These are phyloP conservation scores for Podaxis sp. DNA, from an alignment of 768 basidiomycete genomes.

Conservation along the genomic window DNA sequence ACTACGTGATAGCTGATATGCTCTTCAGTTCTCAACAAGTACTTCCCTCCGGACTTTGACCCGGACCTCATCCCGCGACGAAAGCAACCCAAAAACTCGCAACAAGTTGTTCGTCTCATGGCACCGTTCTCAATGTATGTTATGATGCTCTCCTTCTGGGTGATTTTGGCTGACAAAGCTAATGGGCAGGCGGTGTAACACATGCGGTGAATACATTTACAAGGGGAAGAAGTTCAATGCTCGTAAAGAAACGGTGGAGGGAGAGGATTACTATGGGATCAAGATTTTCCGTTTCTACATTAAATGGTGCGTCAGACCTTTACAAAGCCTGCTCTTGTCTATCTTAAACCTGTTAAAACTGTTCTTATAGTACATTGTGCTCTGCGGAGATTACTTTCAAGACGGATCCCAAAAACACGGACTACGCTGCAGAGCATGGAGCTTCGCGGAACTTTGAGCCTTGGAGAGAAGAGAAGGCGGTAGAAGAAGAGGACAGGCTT, in stretches of 20 bases:
- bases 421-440: slow-evolving; percentile 92
- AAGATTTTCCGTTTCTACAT: slow-evolving; percentile 95
- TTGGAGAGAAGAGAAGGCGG: slow-evolving; percentile 83
- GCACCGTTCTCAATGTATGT: slow-evolving; percentile 90
- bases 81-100: slow-evolving; percentile 89
- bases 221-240: slow-evolving; percentile 99
- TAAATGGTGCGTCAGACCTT: slow-evolving; percentile 63
- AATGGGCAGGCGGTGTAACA: slow-evolving; percentile 77
- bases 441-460: slow-evolving; percentile 98
- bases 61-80: slow-evolving; percentile 93
- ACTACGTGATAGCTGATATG: neutral
- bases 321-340: neutral
- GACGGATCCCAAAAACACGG: slow-evolving; percentile 97
- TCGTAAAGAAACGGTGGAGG: slow-evolving; percentile 95
- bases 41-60: slow-evolving; percentile 98
- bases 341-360: slow-evolving; percentile 13
- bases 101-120: slow-evolving; percentile 98
- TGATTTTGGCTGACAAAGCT: slow-evolving; percentile 13
- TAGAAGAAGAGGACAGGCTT: slow-evolving; percentile 80
- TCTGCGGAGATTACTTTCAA: slow-evolving; percentile 99
- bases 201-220: slow-evolving; percentile 98
- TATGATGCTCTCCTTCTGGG: slow-evolving; percentile 11
- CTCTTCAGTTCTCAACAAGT: slow-evolving; percentile 84
- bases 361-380: slow-evolving; percentile 72
- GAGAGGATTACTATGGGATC: slow-evolving; percentile 97